These are phyloP conservation scores for Solanum arcanum DNA, from an alignment of 257 asterid genomes.

Conservation along the genomic window DNA sequence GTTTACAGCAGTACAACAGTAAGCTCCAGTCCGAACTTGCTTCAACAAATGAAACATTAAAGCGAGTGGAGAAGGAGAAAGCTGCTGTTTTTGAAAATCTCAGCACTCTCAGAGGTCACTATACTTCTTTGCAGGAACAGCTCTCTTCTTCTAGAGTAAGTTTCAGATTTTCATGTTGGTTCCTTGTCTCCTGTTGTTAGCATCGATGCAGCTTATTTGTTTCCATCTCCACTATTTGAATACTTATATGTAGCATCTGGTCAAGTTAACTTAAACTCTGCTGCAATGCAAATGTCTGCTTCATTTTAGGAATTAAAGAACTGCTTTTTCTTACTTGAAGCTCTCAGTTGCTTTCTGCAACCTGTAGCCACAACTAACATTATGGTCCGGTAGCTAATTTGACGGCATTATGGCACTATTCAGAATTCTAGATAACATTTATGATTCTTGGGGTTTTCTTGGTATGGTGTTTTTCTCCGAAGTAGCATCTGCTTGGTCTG, in stretches of 20 bases:
- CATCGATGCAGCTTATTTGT: not conserved
- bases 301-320: not conserved
- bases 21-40: constrained; percentile 81
- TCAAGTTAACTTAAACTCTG: not conserved
- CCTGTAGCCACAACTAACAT: not conserved
- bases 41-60: constrained; percentile 45
- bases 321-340: not conserved
- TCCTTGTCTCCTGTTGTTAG: not conserved
- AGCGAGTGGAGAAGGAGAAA: constrained; percentile 80
- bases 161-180: not conserved
- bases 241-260: not conserved
- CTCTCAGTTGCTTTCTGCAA: not conserved
- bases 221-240: not conserved
- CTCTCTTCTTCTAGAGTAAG: constrained; percentile 63
- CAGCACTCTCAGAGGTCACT: constrained; percentile 75
- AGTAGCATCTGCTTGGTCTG: not conserved
- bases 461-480: not conserved
- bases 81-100: constrained; percentile 66
- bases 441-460: not conserved
- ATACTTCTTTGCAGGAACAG: constrained; percentile 78
- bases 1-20: constrained; percentile 78
- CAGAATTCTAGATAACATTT: not conserved
- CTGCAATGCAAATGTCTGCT: not conserved
- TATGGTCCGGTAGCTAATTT: not conserved
- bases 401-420: not conserved